Conservation (phyloP, 2,329 filamentous ascomycete genomes). For the Penicillium nordicum region DNA sequence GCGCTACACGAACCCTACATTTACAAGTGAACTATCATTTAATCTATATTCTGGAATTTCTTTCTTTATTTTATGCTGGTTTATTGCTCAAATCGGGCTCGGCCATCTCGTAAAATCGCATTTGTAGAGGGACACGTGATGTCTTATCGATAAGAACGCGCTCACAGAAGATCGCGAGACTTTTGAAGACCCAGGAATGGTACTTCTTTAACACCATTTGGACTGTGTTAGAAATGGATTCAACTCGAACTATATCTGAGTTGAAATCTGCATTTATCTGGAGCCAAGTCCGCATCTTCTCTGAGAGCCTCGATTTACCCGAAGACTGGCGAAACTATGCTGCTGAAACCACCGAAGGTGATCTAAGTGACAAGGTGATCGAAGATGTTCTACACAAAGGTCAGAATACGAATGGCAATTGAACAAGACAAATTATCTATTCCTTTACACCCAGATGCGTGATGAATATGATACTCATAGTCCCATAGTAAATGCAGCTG, state of each 20-base stretch:
- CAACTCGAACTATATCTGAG: slow-evolving; percentile 46
- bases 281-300: slow-evolving; percentile 51
- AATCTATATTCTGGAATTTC: background rate
- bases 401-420: slow-evolving; percentile 18
- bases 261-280: slow-evolving; percentile 52
- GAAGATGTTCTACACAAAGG: slow-evolving; percentile 52
- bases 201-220: background rate
- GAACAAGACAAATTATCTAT: background rate
- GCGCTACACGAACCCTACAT: background rate
- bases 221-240: slow-evolving; percentile 32
- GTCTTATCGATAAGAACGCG: slow-evolving; percentile 9
- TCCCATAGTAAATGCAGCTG: slow-evolving; percentile 48
- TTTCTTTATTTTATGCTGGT: background rate
- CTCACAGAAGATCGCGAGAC: background rate
- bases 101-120: background rate
- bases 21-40: background rate
- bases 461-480: slow-evolving; percentile 1
- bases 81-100: background rate
- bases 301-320: slow-evolving; percentile 47
- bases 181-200: slow-evolving; percentile 14
- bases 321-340: slow-evolving; percentile 47
- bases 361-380: slow-evolving; percentile 48
- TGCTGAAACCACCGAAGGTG: slow-evolving; percentile 42
- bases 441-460: background rate
- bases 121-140: slow-evolving; percentile 6